Evolutionary conservation across 345 rosid genomes (phyloP).

Genomic region (Chamaenerion angustifolium): DNA sequence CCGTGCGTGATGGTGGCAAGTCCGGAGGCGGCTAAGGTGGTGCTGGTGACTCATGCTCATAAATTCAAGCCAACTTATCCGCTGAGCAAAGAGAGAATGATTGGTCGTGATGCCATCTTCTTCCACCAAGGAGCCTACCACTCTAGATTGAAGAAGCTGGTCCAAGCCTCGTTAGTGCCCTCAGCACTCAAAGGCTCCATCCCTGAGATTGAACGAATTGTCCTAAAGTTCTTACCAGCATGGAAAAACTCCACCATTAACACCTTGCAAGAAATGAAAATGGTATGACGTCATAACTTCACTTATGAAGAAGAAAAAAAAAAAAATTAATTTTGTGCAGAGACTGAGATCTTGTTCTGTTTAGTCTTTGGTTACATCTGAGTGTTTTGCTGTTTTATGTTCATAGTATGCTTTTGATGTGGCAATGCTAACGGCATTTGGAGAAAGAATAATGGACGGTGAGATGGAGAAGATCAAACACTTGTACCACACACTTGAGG

Average conservation of each 20-base stretch:
- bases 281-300: slow-evolving; percentile 20
- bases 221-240: slow-evolving; percentile 33
- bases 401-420: slow-evolving; percentile 84
- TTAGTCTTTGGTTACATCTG: slow-evolving; percentile 1
- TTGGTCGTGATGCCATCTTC: slow-evolving; percentile 74
- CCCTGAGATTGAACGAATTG: slow-evolving; percentile 56
- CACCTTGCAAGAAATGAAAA: slow-evolving; percentile 80
- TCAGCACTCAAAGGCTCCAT: slow-evolving; percentile 56
- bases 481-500: slow-evolving; percentile 58
- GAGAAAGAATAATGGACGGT: slow-evolving; percentile 34
- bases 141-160: slow-evolving; percentile 52
- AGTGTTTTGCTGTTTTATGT: not conserved
- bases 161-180: slow-evolving; percentile 60
- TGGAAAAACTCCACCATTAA: slow-evolving; percentile 50
- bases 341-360: not conserved
- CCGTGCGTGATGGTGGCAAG: slow-evolving; percentile 95
- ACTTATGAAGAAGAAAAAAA: not conserved
- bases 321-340: not conserved
- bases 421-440: slow-evolving; percentile 76
- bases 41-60: slow-evolving; percentile 55
- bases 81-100: slow-evolving; percentile 75
- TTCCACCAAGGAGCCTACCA: slow-evolving; percentile 86
- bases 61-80: slow-evolving; percentile 91
- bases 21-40: slow-evolving; percentile 66
- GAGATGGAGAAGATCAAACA: slow-evolving; percentile 50